Evolutionary conservation across 2,329 filamentous ascomycete species (phyloP), one percentile per base, ranked within the genome.

Genomic region (Colletotrichum filicis): DNA sequence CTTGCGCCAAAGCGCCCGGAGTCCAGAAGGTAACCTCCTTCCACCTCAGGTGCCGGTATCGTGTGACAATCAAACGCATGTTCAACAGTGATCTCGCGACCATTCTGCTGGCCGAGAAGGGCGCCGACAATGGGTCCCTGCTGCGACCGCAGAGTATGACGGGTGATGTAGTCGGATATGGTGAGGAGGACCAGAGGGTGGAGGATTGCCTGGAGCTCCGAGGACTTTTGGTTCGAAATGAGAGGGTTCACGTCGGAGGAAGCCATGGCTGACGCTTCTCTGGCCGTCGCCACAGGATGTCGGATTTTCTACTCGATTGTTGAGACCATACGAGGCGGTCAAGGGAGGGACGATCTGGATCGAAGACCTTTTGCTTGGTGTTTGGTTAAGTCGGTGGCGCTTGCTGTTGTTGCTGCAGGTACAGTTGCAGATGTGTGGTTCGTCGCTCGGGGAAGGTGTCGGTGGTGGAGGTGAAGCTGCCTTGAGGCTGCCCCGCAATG

Each of bases 141-240:
- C 78, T 95, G 92, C 65, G 91, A 86, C 72, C 97, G 91, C 69
- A 98, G 88, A 1, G 92, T 94, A 82, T 98, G 95, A 73, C 97
- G 91, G 71, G 96, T 97, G 82, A 98, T 95, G 82, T 97, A 97
- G 83, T 99, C 97, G 77, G 96, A 98, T 79, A 99, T 97, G 76
- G 94, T 97, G 84, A 99, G 94, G 76, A 98, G 93, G 65, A 98
- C 95, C 61, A 99, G 92, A 30, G 97, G 97, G 79, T 99, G 97
- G 22, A 99, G 91, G 77, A 95, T 91, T 68, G 95, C 91, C 76
- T 95, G 92, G 57, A 97, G 90, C 82, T 97, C 94, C 55, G 89
- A 89, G 76, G 91, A 88, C 82, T 91, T 93, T 78, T 91, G 88
- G 71, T 87, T 87, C 6, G 92, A 94, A 59, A 95, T 81, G 74